Conservation (phyloP, 129 eudicot species). For the Artemisia annua region DNA sequence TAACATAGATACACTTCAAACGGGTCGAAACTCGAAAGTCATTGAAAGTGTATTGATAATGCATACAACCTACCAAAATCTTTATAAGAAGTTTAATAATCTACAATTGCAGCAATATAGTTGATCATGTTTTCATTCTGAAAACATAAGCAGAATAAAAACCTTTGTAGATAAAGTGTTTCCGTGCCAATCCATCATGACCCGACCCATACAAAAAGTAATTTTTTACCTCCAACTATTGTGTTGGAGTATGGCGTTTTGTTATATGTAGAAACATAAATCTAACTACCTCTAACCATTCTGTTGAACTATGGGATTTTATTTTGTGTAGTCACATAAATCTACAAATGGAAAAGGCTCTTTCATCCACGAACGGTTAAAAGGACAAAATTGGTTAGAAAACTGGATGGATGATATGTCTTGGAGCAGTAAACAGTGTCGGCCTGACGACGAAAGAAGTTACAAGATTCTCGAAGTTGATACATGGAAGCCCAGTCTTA, state of each 20-base stretch:
- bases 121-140: too few species aligned
- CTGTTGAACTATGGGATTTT: not conserved
- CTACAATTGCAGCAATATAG: too few species aligned
- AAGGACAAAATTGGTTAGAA: constrained; percentile 53
- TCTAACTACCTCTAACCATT: not conserved
- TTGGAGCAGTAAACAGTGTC: constrained; percentile 45
- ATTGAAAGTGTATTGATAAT: not conserved
- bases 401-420: constrained; percentile 74
- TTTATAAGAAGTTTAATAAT: not conserved
- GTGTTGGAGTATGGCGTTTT: not conserved
- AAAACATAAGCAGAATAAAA: too few species aligned
- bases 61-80: not conserved
- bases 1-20: not conserved
- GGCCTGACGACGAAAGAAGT: constrained; percentile 56
- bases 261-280: not conserved
- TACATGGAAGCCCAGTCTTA: constrained; percentile 73
- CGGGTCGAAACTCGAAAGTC: not conserved
- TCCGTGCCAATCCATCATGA: not conserved
- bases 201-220: too few species aligned
- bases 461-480: constrained; percentile 94
- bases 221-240: too few species aligned
- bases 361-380: constrained; percentile 26
- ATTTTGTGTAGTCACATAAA: constrained; percentile 38
- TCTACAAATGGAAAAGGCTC: constrained; percentile 35
- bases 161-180: not conserved